These are phyloP conservation scores for Furcasterigmium furcatum DNA, from an alignment of 2,329 filamentous ascomycete species.

Conservation along the genomic window DNA sequence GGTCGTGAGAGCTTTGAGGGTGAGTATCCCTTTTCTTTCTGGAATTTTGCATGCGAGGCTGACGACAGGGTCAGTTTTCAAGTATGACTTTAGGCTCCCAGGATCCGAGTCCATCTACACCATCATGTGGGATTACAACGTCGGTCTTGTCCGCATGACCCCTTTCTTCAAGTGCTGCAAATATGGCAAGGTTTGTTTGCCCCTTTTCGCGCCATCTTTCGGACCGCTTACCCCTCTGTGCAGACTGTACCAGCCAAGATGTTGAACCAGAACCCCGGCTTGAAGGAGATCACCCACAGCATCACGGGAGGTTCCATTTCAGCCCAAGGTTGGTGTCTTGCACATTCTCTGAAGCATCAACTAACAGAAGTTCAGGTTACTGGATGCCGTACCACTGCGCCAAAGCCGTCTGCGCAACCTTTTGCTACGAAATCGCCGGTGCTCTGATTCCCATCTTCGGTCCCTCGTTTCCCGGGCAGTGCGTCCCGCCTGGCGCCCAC, in stretches of 20 bases:
- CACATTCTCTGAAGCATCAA: neutral
- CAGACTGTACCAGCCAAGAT: slow-evolving; percentile 89
- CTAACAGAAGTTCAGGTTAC: slow-evolving; percentile 60
- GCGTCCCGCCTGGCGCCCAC: slow-evolving; percentile 61
- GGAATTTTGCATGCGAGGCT: slow-evolving; percentile 1
- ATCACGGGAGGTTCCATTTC: slow-evolving; percentile 90
- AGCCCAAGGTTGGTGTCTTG: slow-evolving; percentile 71
- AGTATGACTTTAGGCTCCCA: slow-evolving; percentile 76
- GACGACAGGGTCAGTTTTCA: slow-evolving; percentile 59
- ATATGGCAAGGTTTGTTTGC: slow-evolving; percentile 70
- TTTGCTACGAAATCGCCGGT: slow-evolving; percentile 80
- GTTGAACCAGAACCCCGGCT: slow-evolving; percentile 71
- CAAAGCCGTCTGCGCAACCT: slow-evolving; percentile 81
- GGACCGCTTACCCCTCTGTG: slow-evolving; percentile 9
- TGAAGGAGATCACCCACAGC: slow-evolving; percentile 87
- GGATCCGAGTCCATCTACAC: slow-evolving; percentile 64
- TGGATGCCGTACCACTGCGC: slow-evolving; percentile 94
- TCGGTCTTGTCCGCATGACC: slow-evolving; percentile 89
- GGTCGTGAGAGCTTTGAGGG: slow-evolving; percentile 87
- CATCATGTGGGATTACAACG: slow-evolving; percentile 97
- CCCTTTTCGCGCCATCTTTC: neutral
- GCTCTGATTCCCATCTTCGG: slow-evolving; percentile 92
- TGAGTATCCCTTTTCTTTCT: slow-evolving; percentile 30
- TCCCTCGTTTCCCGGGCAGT: slow-evolving; percentile 70
- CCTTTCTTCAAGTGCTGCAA: slow-evolving; percentile 90